Evolutionary conservation across 108 stramenopile genomes (phyloP), one percentile per base, ranked within the genome.

Genomic region (Fragilariopsis cylindrus): DNA sequence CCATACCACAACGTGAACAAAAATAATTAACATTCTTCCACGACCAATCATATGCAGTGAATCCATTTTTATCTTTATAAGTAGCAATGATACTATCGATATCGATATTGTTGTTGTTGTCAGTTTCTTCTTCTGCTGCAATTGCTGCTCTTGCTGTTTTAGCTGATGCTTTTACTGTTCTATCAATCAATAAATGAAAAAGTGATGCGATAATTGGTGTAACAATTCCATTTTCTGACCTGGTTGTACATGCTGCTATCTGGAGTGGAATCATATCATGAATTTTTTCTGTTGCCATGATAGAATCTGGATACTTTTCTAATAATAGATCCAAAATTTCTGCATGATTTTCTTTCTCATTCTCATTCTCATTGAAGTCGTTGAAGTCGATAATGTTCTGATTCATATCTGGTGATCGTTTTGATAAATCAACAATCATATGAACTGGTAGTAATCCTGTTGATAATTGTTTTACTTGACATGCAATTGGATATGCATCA

Each of bases 221-320:
- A 6, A 69, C 75, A 11, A 70, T 45, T 4, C 69, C 69, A 69
- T 76, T 76, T 62, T 76, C 68, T 13, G 58, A 57, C 3, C 0
- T 47, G 2, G 69, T 48, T 3, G 75, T 76, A 5, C 52, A 58
- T 3, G 75, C 75, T 40, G 75, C 75, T 45, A 76, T 52, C 16
- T 76, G 75, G 4, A 76, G 50, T 11, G 75, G 75, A 50, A 69
- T 55, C 68, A 69, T 76, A 30, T 55, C 50, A 60, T 69, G 47
- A 47, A 57, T 0, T n/a, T 0, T 0, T 19, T 76, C 75, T n/a
- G n/a, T 40, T 3, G 48, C 67, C 53, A 57, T 49, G 1, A 76
- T 52, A 8, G 75, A 64, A 50, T 76, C 58, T 48, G 75, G 75
- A 69, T 69, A 69, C 43, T 15, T 39, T 39, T 40, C 43, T 39